Base-by-base conservation (phyloP, 306 rosid genomes). In the Castanea sativa region DNA sequence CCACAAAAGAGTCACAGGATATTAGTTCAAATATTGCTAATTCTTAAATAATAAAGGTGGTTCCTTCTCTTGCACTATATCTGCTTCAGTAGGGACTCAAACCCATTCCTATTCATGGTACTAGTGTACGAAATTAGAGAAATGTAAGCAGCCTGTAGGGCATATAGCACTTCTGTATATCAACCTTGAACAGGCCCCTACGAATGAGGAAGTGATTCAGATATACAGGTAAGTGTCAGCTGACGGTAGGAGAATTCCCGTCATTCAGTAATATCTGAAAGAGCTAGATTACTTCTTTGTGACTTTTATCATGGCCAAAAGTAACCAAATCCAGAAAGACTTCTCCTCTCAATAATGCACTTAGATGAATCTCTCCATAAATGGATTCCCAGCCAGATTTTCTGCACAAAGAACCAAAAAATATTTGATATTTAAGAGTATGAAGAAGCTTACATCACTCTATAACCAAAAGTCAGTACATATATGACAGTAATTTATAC, bases 341-440 rank as follows among this genome's bases (percentile, higher is more conserved):
- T 81, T 79, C 77, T 51, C 64, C 92, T 71, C 94, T 85, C 83
- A 77, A 59, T 55, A 88, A 82, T 72, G 86, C 76, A 58, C 38
- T 64, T 63, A 83, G 87, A 78, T 87, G 89, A 67, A 56, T 78
- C 83, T 90, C 91, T 63, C 84, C 92, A 20, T 81, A 73, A 75
- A 53, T 61, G 9, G 91, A 71, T 55, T 87, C 89, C 97, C 90
- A 92, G 16, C 94, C 90, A 77, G 86, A 75, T 27, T 38, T 75
- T 84, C 94, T 90, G 89, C 64, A 82, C 11, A 60, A 61, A 79
- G 23, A n/a, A 71, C 61, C 57, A 77, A 59, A 14, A 25, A 64
- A 27, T 0, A 6, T 0, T 33, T 25, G n/a, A 29, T 61, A 61
- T 13, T 13, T 27, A 27, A 27, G 10, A 5, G 5, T 13, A 61